Evolutionary conservation across 768 basidiomycete genomes (phyloP).

Genomic region (Tulasnella sp.): DNA sequence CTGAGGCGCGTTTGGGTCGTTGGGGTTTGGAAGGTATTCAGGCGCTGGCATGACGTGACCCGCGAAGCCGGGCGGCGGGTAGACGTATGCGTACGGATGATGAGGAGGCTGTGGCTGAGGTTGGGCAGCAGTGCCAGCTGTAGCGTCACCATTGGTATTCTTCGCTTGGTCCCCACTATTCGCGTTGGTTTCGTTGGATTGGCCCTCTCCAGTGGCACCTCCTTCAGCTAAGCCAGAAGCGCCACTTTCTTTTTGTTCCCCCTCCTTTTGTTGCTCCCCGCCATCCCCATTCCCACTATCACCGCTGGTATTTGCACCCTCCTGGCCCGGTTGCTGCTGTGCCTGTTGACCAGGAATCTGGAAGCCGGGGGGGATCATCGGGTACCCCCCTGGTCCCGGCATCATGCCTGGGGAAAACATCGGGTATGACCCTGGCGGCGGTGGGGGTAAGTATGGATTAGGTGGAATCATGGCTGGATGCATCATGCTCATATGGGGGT

Average conservation of each 20-base stretch:
- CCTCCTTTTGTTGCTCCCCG: background rate
- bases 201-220: background rate
- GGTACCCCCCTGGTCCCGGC: constrained; percentile 3
- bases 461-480: constrained; percentile 8
- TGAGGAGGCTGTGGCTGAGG: constrained; percentile 5
- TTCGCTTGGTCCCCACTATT: no score
- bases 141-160: background rate
- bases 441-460: constrained; percentile 10
- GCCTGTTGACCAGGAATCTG: background rate
- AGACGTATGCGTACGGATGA: constrained; percentile 5
- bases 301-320: background rate
- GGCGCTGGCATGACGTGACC: constrained; percentile 11
- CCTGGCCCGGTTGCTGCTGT: background rate
- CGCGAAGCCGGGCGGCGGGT: constrained; percentile 9
- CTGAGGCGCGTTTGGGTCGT: constrained; percentile 4
- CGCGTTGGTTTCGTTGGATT: no score
- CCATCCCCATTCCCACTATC: background rate
- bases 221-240: background rate
- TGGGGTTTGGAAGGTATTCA: constrained; percentile 10
- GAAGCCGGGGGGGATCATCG: constrained; percentile 14
- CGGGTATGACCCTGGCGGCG: background rate
- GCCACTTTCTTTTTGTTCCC: background rate
- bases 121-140: background rate
- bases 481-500: background rate
- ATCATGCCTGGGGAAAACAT: constrained; percentile 13